Evolutionary conservation across 306 rosid genomes (phyloP).

Genomic region (Quercus rubra): DNA sequence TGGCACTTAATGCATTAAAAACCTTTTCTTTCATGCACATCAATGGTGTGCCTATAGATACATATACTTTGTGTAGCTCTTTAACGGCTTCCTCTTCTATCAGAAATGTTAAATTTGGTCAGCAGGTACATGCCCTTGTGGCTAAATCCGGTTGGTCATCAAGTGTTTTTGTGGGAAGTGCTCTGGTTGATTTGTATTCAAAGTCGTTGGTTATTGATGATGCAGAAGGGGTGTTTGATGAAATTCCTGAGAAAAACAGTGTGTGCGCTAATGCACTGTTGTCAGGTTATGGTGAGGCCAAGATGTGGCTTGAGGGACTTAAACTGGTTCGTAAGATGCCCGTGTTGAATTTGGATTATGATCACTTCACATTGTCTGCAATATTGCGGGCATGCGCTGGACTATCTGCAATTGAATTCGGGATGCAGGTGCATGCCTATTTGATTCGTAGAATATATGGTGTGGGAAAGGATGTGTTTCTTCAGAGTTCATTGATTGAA

Average conservation of each 20-base stretch:
- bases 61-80: constrained; percentile 62
- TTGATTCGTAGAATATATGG: constrained; percentile 35
- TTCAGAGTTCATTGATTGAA: constrained; percentile 65
- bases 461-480: constrained; percentile 51
- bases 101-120: constrained; percentile 36
- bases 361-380: constrained; percentile 64
- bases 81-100: constrained; percentile 51
- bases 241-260: constrained; percentile 62
- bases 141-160: constrained; percentile 60
- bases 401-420: constrained; percentile 51
- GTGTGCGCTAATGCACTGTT: constrained; percentile 73
- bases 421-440: constrained; percentile 63
- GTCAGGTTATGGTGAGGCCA: constrained; percentile 58
- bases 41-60: constrained; percentile 47
- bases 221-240: constrained; percentile 65
- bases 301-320: constrained; percentile 53
- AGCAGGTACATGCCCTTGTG: constrained; percentile 50
- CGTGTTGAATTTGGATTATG: constrained; percentile 46
- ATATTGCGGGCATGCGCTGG: constrained; percentile 66
- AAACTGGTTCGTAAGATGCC: constrained; percentile 58
- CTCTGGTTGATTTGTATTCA: constrained; percentile 52
- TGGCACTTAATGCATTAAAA: constrained; percentile 37
- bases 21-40: constrained; percentile 67
- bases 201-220: constrained; percentile 38
- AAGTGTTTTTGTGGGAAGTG: constrained; percentile 77